phyloP scores from a whole-genome alignment of 2,329 filamentous ascomycete genomes.

The Onygenales sp. region DNA sequence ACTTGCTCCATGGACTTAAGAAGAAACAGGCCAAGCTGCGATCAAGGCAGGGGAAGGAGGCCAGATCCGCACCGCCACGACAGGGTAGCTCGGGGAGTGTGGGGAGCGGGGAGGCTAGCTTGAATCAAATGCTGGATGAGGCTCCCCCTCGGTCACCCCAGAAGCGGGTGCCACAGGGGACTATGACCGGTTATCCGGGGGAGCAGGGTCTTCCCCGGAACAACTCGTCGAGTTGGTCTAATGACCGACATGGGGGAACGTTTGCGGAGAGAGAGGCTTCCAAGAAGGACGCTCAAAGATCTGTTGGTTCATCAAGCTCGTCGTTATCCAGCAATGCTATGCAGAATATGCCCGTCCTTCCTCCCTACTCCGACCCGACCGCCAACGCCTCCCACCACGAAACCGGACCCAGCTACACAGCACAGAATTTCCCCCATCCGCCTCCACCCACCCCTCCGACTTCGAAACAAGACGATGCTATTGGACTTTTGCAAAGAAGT shows the following conservation, averaged over 20 bases:
- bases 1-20: conserved; percentile 88
- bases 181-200: conserved; percentile 30
- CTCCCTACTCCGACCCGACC: conserved; percentile 49
- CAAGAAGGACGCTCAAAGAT: conserved; percentile 28
- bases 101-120: conserved; percentile 32
- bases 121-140: conserved; percentile 38
- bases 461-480: conserved; percentile 76
- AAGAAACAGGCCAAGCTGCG: conserved; percentile 87
- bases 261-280: conserved; percentile 31
- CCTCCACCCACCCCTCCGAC: conserved; percentile 71
- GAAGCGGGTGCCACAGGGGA: conserved; percentile 26
- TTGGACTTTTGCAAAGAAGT: conserved; percentile 82
- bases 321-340: conserved; percentile 57
- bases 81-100: conserved; percentile 41
- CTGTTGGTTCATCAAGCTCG: conserved; percentile 18
- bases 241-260: conserved; percentile 19
- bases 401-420: conserved; percentile 9
- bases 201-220: conserved; percentile 16
- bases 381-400: conserved; percentile 16
- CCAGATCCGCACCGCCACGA: conserved; percentile 26
- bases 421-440: conserved; percentile 39
- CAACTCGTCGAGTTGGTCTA: conserved; percentile 16
- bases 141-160: conserved; percentile 23
- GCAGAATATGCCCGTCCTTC: conserved; percentile 66
- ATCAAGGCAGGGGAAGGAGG: conserved; percentile 44